A percentile compares a stretch with the other conserved stretches of the same genome.
Conservation (phyloP, 371 early-diverging fungal genomes). For the Funneliformis caledonium region DNA sequence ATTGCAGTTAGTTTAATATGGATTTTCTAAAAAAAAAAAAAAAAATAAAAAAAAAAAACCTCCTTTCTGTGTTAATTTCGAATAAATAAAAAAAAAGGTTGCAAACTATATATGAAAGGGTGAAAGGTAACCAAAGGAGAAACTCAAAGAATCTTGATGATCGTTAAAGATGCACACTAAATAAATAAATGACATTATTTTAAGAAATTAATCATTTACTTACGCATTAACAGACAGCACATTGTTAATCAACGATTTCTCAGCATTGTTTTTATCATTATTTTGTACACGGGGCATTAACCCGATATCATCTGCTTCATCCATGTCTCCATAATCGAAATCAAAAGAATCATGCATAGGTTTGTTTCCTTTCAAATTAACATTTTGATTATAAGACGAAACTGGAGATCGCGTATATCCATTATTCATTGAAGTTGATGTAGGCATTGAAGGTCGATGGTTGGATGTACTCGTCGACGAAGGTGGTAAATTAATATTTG, state of each 20-base stretch:
- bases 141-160: too few species aligned
- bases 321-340: slow-evolving; percentile 35
- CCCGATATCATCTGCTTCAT: slow-evolving; percentile 4
- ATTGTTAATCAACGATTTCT: slow-evolving; percentile 5
- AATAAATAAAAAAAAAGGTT: too few species aligned
- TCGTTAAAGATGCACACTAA: too few species aligned
- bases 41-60: too few species aligned
- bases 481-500: neutral
- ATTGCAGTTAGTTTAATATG: too few species aligned
- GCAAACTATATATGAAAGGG: too few species aligned
- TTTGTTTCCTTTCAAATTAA: neutral
- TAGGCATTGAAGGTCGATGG: neutral
- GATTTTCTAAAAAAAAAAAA: too few species aligned
- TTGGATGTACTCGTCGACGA: neutral
- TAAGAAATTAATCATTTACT: slow-evolving; percentile 14
- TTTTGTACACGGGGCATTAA: neutral
- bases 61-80: too few species aligned
- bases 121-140: too few species aligned
- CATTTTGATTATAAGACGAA: neutral
- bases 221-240: slow-evolving; percentile 23
- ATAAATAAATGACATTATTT: neutral
- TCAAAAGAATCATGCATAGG: slow-evolving; percentile 16
- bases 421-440: neutral
- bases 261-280: slow-evolving; percentile 10
- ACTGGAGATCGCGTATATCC: neutral